phyloP scores from a whole-genome alignment of 2,329 filamentous ascomycete genomes.

The Aaosphaeria arxii region DNA sequence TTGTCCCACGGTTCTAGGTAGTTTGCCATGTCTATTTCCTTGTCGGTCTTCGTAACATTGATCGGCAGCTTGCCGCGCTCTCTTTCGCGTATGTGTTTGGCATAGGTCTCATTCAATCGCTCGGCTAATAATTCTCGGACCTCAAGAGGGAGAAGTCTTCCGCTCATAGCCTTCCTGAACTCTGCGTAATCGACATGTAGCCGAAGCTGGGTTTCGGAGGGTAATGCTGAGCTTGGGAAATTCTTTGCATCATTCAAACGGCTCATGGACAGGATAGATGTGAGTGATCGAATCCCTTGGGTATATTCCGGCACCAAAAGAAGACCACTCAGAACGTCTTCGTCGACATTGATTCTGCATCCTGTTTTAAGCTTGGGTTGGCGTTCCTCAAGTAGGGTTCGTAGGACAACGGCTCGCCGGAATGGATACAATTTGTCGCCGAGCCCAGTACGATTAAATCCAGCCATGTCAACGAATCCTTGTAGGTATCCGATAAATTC shows the following conservation, averaged over 20 bases:
- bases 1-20: constrained; percentile 35
- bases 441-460: constrained; percentile 22
- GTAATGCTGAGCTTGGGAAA: constrained; percentile 31
- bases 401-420: constrained; percentile 29
- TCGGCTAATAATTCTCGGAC: constrained; percentile 32
- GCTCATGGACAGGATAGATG: constrained; percentile 33
- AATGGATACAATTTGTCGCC: constrained; percentile 27
- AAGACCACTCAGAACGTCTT: constrained; percentile 30
- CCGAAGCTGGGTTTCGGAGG: constrained; percentile 34
- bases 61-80: constrained; percentile 12
- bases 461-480: constrained; percentile 25
- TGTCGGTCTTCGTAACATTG: constrained; percentile 11
- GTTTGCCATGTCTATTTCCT: constrained; percentile 23
- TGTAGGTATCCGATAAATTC: constrained; percentile 27
- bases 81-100: constrained; percentile 25
- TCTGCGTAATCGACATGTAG: constrained; percentile 31
- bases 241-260: constrained; percentile 26
- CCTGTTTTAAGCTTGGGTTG: constrained; percentile 27
- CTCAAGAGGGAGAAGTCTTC: constrained; percentile 1
- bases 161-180: constrained; percentile 24
- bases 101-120: constrained; percentile 32
- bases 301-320: constrained; percentile 31
- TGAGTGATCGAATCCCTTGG: constrained; percentile 29
- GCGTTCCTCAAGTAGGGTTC: constrained; percentile 26
- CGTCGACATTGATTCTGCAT: constrained; percentile 28